Percentiles rank a stretch among this genome's conserved stretches.
Conservation (phyloP, 2,329 filamentous ascomycete species). For the Alternaria gaisen region DNA sequence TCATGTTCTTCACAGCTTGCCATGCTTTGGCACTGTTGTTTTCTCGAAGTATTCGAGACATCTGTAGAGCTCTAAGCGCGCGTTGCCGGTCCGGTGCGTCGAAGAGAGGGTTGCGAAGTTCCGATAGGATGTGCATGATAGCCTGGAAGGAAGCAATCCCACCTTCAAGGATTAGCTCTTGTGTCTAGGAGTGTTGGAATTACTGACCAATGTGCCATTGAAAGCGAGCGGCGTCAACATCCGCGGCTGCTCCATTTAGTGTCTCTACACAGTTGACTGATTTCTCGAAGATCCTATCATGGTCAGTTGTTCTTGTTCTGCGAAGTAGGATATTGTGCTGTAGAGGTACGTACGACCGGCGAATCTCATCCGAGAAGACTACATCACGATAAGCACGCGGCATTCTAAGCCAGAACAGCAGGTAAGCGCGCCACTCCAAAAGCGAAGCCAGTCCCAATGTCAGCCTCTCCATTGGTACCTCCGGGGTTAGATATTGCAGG, state of each 20-base stretch:
- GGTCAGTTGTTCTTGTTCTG: slow-evolving; percentile 1
- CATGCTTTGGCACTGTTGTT: slow-evolving; percentile 49
- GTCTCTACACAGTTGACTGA: slow-evolving; percentile 51
- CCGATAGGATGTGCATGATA: slow-evolving; percentile 52
- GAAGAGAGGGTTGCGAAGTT: slow-evolving; percentile 50
- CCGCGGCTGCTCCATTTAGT: slow-evolving; percentile 45
- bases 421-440: slow-evolving; percentile 50
- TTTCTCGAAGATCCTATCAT: slow-evolving; percentile 48
- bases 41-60: slow-evolving; percentile 43
- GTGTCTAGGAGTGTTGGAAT: neutral
- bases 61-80: slow-evolving; percentile 45
- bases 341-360: slow-evolving; percentile 41
- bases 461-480: slow-evolving; percentile 44
- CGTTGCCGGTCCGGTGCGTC: slow-evolving; percentile 46
- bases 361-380: slow-evolving; percentile 48
- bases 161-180: slow-evolving; percentile 29
- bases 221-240: slow-evolving; percentile 49
- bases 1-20: slow-evolving; percentile 50
- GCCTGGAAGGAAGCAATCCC: slow-evolving; percentile 47
- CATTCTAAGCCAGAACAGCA: slow-evolving; percentile 52
- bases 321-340: neutral
- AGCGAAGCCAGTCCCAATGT: slow-evolving; percentile 43
- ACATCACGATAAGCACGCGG: slow-evolving; percentile 48
- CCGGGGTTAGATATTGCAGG: slow-evolving; percentile 42
- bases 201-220: slow-evolving; percentile 50